Evolutionary conservation across 148 eudicot species (phyloP), one percentile per base, ranked within the genome.

Genomic region (Salicornia ramosissima): DNA sequence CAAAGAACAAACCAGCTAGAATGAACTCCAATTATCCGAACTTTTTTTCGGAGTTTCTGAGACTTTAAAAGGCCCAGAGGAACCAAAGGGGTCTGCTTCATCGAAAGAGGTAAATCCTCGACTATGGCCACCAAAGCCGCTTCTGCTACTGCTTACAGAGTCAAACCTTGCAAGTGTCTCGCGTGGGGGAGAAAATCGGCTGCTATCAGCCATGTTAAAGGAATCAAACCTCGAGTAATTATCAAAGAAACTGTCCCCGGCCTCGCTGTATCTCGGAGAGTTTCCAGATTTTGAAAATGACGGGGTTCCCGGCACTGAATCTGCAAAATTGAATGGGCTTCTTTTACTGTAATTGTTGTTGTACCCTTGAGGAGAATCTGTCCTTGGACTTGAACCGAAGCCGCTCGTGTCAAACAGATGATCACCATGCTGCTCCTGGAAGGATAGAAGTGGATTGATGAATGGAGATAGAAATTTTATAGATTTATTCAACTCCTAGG

Each of bases 71-170:
- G 95, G 92, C 47, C 91, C 98, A 54, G 84, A 82, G 0, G 98
- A 93, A 16, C 98, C 98, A 70, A 93, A 93, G 11, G 98, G 98
- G 56, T 90, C 96, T 5, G 81, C 71, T 65, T 93, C 96, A 16
- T 90, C 98, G 53, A 93, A 93, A n/a, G 91, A 87, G 57, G 85
- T 84, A 80, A 81, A 89, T 63, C 90, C 80, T 63, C 79, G 79
- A 58, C 85, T 79, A 49, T 77, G 80, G 24, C 78, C 92, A 75
- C 79, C 96, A 76, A 88, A 85, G 29, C 84, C 88, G 19, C 78
- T 73, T 49, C 71, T 73, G 67, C 81, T 84, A 81, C 98, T 92
- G 77, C 63, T 89, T 30, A 87, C 67, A 68, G 97, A 92, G 72
- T 92, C 96, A 18, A 92, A 89, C 82, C 96, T 89, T 7, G 83